These are phyloP conservation scores for Lipomyces mesembrius DNA, from an alignment of 805 yeast species.

Conservation along the genomic window DNA sequence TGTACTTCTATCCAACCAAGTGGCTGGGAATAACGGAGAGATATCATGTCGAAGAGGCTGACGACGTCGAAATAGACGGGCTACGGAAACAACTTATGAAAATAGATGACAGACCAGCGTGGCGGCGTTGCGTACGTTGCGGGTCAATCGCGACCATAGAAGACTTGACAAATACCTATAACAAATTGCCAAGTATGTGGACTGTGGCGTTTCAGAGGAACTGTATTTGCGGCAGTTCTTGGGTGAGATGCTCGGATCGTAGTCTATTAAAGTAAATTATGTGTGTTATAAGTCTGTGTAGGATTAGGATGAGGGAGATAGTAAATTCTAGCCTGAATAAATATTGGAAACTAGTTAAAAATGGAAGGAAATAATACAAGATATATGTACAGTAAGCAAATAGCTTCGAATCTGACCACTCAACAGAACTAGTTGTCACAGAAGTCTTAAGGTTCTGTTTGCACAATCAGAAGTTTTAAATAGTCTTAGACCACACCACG, in stretches of 20 bases:
- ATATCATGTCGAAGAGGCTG: slow-evolving; percentile 3
- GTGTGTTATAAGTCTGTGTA: neutral
- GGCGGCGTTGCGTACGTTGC: slow-evolving; percentile 58
- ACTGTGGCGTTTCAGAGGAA: slow-evolving; percentile 70
- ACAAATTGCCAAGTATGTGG: slow-evolving; percentile 49
- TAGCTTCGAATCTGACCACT: neutral
- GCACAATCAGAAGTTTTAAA: neutral
- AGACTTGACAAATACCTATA: slow-evolving; percentile 42
- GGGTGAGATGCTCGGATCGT: slow-evolving; percentile 21
- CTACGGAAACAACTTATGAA: slow-evolving; percentile 48
- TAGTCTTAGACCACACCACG: neutral
- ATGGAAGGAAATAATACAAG: neutral
- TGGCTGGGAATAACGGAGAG: slow-evolving; percentile 59
- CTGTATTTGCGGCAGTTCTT: slow-evolving; percentile 67
- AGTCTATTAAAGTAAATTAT: neutral
- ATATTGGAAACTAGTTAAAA: neutral
- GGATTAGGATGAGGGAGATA: neutral
- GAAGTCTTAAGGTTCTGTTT: neutral
- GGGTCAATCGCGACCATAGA: slow-evolving; percentile 53
- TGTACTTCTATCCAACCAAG: slow-evolving; percentile 66
- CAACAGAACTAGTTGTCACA: neutral
- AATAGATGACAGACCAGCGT: slow-evolving; percentile 45
- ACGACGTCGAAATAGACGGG: slow-evolving; percentile 42
- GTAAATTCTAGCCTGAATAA: neutral
- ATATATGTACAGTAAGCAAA: neutral